Base-by-base conservation (phyloP, 202 grass and related monocot genomes). In the Carex arenaria region DNA sequence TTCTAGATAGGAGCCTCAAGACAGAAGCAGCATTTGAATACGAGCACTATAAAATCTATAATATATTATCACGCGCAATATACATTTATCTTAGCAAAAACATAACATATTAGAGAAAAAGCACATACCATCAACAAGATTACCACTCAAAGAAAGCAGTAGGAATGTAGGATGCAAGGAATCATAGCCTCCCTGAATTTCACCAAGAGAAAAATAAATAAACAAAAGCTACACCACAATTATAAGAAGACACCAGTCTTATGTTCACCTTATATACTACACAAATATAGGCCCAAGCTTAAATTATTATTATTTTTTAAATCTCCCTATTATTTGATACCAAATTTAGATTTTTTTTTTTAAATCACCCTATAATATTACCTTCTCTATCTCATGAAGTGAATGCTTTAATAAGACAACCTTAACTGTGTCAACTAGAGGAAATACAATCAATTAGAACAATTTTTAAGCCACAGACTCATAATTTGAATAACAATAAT, bases 81-180 rank as follows among this genome's bases (percentile, higher is more conserved):
- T 13, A 61, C 59, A 23, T 31, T 15, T 32, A 5, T 32, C 23
- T 10, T 77, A 57, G 30, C 67, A 43, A 43, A 75, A 8, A 45
- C 30, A 51, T 14, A 80, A 61, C 72, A 87, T 47, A 47, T 70
- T 26, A 69, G 83, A 85, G 60, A 63, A 80, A 53, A 30, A 75
- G 45, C 80, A 45, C 86, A 92, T 92, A 99, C 93, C 96, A 67
- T 99, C 93, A 60, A 99, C 93, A 86, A 99, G 96, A 89, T 99
- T 99, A 47, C 96, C 91, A 10, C 96, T 93, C 68, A 99, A 92
- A 64, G 96, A 93, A 80, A 95, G 96, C n/a, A n/a, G n/a, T n/a
- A n/a, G n/a, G n/a, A n/a, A n/a, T n/a, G n/a, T 79, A 99, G 89
- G 89, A 99, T 99, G 80, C 96, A 99, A 77, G 96, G 96, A 87